Percentiles rank a stretch among this genome's conserved stretches.
Conservation (phyloP, 306 rosid species). For the Betula pendula region DNA sequence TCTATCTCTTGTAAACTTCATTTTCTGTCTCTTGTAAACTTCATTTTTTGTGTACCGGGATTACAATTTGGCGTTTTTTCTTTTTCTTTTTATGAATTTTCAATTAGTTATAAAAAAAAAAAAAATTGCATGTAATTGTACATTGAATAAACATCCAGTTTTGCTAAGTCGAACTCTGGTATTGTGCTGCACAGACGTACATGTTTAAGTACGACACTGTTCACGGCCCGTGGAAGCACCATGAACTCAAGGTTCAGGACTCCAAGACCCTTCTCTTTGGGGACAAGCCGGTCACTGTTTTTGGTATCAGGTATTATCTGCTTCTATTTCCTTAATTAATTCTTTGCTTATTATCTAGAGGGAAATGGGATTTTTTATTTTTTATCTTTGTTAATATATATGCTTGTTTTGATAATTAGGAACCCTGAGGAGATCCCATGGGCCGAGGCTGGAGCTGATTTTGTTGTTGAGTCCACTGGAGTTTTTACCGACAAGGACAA, state of each 20-base stretch:
- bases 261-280: conserved; percentile 52
- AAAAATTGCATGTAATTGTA: no score
- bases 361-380: not conserved
- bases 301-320: conserved; percentile 36
- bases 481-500: conserved; percentile 85
- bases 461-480: conserved; percentile 71
- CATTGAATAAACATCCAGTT: not conserved
- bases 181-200: conserved; percentile 37
- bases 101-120: no score
- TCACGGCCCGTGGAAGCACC: conserved; percentile 44
- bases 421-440: conserved; percentile 60
- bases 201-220: conserved; percentile 57
- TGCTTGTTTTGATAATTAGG: conserved; percentile 8
- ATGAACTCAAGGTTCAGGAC: conserved; percentile 44
- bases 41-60: no score
- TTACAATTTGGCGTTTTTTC: no score
- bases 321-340: not conserved
- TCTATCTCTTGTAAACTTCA: no score
- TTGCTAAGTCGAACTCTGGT: not conserved
- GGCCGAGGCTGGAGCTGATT: conserved; percentile 53
- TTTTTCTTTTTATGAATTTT: not conserved
- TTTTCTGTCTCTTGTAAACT: no score
- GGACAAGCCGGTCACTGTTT: conserved; percentile 33
- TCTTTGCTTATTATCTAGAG: conserved; percentile 2
- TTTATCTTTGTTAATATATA: not conserved